Evolutionary conservation across 306 rosid genomes (phyloP).

Genomic region (Pterocarpus macrocarpus): DNA sequence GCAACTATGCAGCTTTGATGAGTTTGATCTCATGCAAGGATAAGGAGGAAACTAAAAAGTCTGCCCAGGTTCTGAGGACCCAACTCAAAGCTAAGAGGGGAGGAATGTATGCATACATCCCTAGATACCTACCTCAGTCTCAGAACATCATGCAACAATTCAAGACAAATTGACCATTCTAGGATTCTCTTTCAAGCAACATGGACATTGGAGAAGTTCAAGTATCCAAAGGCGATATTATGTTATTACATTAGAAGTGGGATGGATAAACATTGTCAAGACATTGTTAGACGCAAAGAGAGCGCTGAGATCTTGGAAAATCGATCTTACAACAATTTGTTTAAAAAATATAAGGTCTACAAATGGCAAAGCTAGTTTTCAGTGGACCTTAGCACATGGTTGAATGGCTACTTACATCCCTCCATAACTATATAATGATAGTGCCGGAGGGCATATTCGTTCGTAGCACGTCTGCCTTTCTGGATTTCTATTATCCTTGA

Average conservation of each 20-base stretch:
- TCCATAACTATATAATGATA: slow-evolving; percentile 16
- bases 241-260: background rate
- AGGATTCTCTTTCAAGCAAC: background rate
- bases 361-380: slow-evolving; percentile 17
- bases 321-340: background rate
- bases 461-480: background rate
- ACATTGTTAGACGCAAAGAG: background rate
- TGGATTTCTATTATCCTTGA: background rate
- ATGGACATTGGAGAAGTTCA: background rate
- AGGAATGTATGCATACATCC: background rate
- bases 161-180: background rate
- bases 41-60: slow-evolving; percentile 19
- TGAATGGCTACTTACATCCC: slow-evolving; percentile 1
- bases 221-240: background rate
- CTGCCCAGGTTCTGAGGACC: background rate
- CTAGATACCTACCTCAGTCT: background rate
- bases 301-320: background rate
- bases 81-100: background rate
- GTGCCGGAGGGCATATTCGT: background rate
- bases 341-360: background rate
- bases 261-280: background rate
- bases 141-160: background rate
- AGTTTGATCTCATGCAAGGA: slow-evolving; percentile 55
- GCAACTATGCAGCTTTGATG: slow-evolving; percentile 46
- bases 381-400: background rate